Evolutionary conservation across 495 filamentous ascomycete genomes (phyloP).

Genomic region (Apiosordaria backusii): DNA sequence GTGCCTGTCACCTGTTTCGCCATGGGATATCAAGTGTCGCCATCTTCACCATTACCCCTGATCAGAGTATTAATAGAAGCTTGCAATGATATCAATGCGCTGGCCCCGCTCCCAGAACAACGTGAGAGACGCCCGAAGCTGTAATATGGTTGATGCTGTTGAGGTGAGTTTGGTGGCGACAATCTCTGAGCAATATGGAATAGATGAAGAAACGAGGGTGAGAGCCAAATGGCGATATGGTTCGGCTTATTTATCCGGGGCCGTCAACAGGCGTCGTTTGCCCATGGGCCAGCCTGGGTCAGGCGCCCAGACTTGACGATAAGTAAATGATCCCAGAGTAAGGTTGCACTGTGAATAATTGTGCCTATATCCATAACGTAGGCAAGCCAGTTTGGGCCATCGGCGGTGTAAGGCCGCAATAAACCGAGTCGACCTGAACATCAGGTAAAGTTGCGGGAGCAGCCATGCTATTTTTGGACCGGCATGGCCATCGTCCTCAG

Average conservation of each 20-base stretch:
- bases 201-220: conserved; percentile 33
- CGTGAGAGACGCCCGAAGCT: conserved; percentile 13
- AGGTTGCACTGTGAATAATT: conserved; percentile 30
- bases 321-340: conserved; percentile 18
- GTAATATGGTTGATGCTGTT: conserved; percentile 17
- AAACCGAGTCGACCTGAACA: conserved; percentile 24
- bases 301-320: conserved; percentile 18
- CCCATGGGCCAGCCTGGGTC: conserved; percentile 17
- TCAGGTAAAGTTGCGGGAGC: neutral
- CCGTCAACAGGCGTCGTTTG: conserved; percentile 12
- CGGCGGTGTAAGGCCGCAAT: conserved; percentile 30
- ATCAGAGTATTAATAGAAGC: conserved; percentile 30
- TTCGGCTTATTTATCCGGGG: conserved; percentile 36
- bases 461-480: conserved; percentile 34
- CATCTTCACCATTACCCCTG: conserved; percentile 12
- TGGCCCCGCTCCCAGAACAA: conserved; percentile 17
- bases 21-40: conserved; percentile 1
- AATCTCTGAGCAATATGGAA: conserved; percentile 37
- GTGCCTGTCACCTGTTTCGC: neutral
- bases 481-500: conserved; percentile 13
- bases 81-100: conserved; percentile 10
- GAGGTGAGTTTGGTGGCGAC: conserved; percentile 28
- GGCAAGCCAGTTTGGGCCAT: conserved; percentile 23
- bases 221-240: conserved; percentile 27
- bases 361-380: conserved; percentile 27